phyloP scores from a whole-genome alignment of 495 filamentous ascomycete genomes.

The Annulohypoxylon maeteangense region DNA sequence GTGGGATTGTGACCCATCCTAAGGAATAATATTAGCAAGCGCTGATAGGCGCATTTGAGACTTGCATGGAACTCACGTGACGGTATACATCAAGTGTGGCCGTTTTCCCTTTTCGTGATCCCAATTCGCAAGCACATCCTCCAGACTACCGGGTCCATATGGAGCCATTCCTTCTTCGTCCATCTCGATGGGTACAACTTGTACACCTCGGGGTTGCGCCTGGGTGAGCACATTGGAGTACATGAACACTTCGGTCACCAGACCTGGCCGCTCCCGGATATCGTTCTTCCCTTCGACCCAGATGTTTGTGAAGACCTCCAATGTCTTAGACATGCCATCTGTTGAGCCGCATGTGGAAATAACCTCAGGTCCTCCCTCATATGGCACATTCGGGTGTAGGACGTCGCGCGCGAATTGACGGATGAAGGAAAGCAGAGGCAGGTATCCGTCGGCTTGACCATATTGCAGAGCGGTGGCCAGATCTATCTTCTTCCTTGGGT shows the following conservation, averaged over 20 bases:
- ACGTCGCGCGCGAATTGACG: conserved; percentile 79
- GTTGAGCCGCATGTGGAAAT: conserved; percentile 82
- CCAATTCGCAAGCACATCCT: conserved; percentile 84
- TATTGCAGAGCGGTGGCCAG: conserved; percentile 87
- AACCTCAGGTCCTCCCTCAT: conserved; percentile 77
- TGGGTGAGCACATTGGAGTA: conserved; percentile 80
- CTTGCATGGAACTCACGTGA: conserved; percentile 71
- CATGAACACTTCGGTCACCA: conserved; percentile 80
- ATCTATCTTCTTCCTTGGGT: conserved; percentile 76
- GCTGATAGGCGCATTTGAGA: not conserved
- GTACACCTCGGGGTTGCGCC: conserved; percentile 73
- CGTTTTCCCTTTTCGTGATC: conserved; percentile 74
- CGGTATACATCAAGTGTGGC: conserved; percentile 89
- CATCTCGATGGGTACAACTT: conserved; percentile 75
- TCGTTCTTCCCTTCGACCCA: conserved; percentile 76
- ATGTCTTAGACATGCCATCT: conserved; percentile 81
- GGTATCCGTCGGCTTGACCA: conserved; percentile 79
- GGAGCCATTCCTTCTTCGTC: conserved; percentile 81
- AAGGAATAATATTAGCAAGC: conserved; percentile 9
- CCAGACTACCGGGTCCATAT: conserved; percentile 73
- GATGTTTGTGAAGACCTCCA: conserved; percentile 76
- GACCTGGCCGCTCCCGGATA: conserved; percentile 71
- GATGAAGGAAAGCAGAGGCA: conserved; percentile 77
- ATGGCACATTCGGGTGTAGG: conserved; percentile 83
- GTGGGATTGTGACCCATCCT: conserved; percentile 95